These are phyloP conservation scores for Apophysomyces ossiformis DNA, from an alignment of 371 early-diverging fungal genomes.

Conservation along the genomic window DNA sequence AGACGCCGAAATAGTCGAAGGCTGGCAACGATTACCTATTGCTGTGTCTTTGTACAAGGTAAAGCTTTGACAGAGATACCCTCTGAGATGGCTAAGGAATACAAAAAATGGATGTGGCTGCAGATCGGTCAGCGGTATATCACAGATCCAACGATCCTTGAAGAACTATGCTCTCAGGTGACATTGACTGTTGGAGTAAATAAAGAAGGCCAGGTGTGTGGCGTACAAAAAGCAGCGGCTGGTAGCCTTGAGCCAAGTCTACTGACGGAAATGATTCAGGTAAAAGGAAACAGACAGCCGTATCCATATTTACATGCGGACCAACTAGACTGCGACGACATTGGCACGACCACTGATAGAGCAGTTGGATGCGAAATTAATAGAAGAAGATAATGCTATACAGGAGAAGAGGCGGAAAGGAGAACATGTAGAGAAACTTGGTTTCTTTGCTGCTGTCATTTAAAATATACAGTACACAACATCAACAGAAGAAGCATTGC, in stretches of 20 bases:
- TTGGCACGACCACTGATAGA: conserved; percentile 63
- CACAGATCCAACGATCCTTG: conserved; percentile 85
- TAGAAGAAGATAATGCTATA: conserved; percentile 52
- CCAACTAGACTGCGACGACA: conserved; percentile 57
- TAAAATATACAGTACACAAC: conserved; percentile 17
- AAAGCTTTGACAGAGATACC: not conserved
- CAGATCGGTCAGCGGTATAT: conserved; percentile 84
- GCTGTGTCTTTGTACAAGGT: conserved; percentile 85
- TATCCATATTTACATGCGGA: conserved; percentile 1
- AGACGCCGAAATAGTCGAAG: conserved; percentile 77
- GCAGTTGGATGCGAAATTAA: conserved; percentile 56
- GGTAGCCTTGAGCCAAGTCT: conserved; percentile 81
- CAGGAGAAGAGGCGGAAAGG: conserved; percentile 51
- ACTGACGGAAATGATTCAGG: conserved; percentile 80
- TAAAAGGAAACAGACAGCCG: conserved; percentile 24
- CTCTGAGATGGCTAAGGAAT: not conserved
- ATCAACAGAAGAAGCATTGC: not conserved
- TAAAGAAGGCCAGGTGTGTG: conserved; percentile 76
- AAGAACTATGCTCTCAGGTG: conserved; percentile 85
- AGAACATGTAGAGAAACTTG: conserved; percentile 57
- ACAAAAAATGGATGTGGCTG: not conserved
- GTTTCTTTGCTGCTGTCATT: conserved; percentile 66
- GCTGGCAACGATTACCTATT: conserved; percentile 80
- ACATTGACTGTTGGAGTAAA: conserved; percentile 85
- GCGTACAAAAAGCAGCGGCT: conserved; percentile 79